These are phyloP conservation scores for Solanum pinnatisectum DNA, from an alignment of 257 asterid genomes.

Conservation along the genomic window DNA sequence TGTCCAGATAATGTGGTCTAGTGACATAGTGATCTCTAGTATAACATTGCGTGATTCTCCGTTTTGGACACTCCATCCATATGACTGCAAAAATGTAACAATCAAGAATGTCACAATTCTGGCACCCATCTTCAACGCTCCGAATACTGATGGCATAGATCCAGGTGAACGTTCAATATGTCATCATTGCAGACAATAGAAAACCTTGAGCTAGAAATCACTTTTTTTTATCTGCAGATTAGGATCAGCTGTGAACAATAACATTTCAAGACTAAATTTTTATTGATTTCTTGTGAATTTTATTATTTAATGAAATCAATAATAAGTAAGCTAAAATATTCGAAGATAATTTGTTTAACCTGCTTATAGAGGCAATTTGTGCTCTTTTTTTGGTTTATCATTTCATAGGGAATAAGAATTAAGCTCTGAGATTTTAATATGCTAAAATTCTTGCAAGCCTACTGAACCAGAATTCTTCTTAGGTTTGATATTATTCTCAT, in stretches of 20 bases:
- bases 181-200: background rate
- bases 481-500: background rate
- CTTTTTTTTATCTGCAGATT: background rate
- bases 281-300: background rate
- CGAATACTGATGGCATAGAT: conserved; percentile 88
- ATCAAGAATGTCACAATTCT: conserved; percentile 52
- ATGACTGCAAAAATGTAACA: conserved; percentile 66
- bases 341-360: background rate
- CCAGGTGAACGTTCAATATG: conserved; percentile 37
- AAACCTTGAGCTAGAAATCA: background rate
- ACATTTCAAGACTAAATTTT: background rate
- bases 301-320: background rate
- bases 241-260: background rate
- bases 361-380: background rate
- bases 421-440: background rate
- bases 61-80: conserved; percentile 85
- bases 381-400: background rate
- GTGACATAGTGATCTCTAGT: conserved; percentile 51
- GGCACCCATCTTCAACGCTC: conserved; percentile 62
- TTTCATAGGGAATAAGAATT: background rate
- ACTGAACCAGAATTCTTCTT: background rate
- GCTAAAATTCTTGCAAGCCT: background rate
- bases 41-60: conserved; percentile 71
- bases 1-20: conserved; percentile 78
- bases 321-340: background rate